These are phyloP conservation scores for Hypoxylon fuscum DNA, from an alignment of 495 filamentous ascomycete species.

Conservation along the genomic window DNA sequence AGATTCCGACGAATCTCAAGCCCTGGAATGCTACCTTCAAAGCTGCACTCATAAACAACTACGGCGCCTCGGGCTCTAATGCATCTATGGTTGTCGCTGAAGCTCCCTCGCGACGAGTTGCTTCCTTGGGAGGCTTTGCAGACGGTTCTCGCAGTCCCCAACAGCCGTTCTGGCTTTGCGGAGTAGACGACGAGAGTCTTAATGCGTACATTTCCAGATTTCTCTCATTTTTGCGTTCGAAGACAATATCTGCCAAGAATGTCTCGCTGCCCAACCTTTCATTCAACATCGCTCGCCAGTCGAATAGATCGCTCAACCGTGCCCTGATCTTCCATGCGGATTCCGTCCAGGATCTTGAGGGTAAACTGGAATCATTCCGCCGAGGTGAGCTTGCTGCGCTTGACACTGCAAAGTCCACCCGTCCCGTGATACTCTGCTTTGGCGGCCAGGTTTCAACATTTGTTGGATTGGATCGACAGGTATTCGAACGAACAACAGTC, in stretches of 20 bases:
- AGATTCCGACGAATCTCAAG: constrained; percentile 41
- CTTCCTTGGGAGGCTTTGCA: background rate
- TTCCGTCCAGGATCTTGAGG: too few species aligned
- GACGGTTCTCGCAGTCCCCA: background rate
- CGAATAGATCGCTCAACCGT: constrained; percentile 41
- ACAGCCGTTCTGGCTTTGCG: too few species aligned
- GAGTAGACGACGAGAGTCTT: constrained; percentile 1
- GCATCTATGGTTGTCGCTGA: constrained; percentile 28
- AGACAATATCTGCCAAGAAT: too few species aligned
- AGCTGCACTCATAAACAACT: constrained; percentile 53
- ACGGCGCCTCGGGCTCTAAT: constrained; percentile 37
- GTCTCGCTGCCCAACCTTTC: too few species aligned
- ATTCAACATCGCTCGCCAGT: constrained; percentile 48
- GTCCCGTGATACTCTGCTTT: constrained; percentile 59
- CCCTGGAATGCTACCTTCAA: constrained; percentile 48
- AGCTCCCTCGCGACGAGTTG: too few species aligned
- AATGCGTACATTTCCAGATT: background rate
- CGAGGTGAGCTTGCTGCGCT: constrained; percentile 26
- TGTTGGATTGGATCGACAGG: constrained; percentile 47
- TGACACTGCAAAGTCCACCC: constrained; percentile 9
- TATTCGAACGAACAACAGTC: constrained; percentile 47
- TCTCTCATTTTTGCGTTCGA: constrained; percentile 10
- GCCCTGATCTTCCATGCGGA: constrained; percentile 45
- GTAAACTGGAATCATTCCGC: too few species aligned
- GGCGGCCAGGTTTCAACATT: constrained; percentile 58